Percentiles rank a stretch among this genome's conserved stretches.
Conservation (phyloP, 805 yeast species). For the Suhomyces prunicola region DNA sequence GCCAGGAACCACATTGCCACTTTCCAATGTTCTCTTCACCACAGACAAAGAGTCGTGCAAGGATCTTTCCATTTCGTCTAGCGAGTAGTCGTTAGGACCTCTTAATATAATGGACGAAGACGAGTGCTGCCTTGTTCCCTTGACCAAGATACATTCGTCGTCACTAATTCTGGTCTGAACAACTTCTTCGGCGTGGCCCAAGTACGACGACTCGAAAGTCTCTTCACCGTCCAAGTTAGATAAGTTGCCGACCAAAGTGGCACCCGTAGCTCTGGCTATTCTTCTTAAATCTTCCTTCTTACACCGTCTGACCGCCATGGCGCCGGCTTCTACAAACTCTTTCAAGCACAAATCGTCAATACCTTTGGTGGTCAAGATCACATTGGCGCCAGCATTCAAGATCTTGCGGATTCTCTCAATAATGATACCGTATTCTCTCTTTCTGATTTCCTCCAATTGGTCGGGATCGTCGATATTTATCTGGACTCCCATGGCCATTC, state of each 20-base stretch:
- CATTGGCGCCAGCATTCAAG: conserved; percentile 87
- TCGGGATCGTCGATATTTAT: conserved; percentile 97
- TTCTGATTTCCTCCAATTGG: conserved; percentile 87
- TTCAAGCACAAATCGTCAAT: conserved; percentile 90
- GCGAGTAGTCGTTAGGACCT: conserved; percentile 91
- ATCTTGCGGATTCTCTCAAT: conserved; percentile 80
- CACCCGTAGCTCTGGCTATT: conserved; percentile 98
- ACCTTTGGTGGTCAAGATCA: conserved; percentile 89
- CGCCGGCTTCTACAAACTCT: conserved; percentile 86
- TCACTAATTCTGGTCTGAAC: conserved; percentile 88
- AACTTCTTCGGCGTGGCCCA: conserved; percentile 90
- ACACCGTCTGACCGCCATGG: conserved; percentile 96
- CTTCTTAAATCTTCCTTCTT: conserved; percentile 94
- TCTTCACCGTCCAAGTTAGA: conserved; percentile 96
- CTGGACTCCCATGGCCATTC: conserved; percentile 98
- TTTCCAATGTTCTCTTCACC: conserved; percentile 92
- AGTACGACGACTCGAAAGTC: conserved; percentile 75
- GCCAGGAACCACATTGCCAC: conserved; percentile 95
- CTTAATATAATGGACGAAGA: conserved; percentile 88
- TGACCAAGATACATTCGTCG: conserved; percentile 92
- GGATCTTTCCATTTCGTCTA: conserved; percentile 98
- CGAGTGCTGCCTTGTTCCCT: conserved; percentile 88
- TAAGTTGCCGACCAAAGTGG: conserved; percentile 79
- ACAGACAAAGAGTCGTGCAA: conserved; percentile 91
- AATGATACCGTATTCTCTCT: conserved; percentile 82